Percentiles rank a stretch among this genome's conserved stretches.
Conservation (phyloP, 2,329 filamentous ascomycete genomes). For the Talaromyces sp. region DNA sequence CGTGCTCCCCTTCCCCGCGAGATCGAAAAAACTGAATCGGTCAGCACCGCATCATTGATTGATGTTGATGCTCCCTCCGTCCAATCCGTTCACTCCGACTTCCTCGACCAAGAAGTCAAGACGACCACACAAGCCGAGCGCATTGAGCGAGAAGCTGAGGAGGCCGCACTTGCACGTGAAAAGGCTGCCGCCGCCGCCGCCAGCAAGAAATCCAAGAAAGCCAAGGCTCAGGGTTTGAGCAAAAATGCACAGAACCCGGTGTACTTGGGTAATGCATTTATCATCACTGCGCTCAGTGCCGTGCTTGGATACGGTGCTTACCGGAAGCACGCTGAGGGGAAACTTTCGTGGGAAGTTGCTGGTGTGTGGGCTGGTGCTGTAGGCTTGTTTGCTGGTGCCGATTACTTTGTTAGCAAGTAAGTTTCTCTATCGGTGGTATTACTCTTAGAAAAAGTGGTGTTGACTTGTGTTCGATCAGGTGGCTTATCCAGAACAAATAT, state of each 20-base stretch:
- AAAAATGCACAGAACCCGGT: slow-evolving; percentile 47
- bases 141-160: slow-evolving; percentile 40
- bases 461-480: slow-evolving; percentile 30
- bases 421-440: slow-evolving; percentile 22
- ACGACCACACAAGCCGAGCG: slow-evolving; percentile 47
- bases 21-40: slow-evolving; percentile 38
- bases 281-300: slow-evolving; percentile 39
- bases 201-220: slow-evolving; percentile 28
- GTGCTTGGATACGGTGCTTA: slow-evolving; percentile 49
- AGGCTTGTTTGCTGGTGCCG: slow-evolving; percentile 43
- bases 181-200: slow-evolving; percentile 19
- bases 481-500: slow-evolving; percentile 51
- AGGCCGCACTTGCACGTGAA: slow-evolving; percentile 21
- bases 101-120: slow-evolving; percentile 41
- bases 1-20: slow-evolving; percentile 40
- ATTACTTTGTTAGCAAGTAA: slow-evolving; percentile 51
- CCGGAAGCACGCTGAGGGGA: slow-evolving; percentile 44
- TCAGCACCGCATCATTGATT: slow-evolving; percentile 43
- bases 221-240: slow-evolving; percentile 34
- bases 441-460: background rate
- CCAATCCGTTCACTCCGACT: slow-evolving; percentile 40
- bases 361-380: slow-evolving; percentile 43
- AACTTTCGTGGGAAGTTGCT: slow-evolving; percentile 46
- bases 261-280: slow-evolving; percentile 44
- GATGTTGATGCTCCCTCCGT: slow-evolving; percentile 49